These are phyloP conservation scores for Venturia effusa DNA, from an alignment of 2,329 filamentous ascomycete genomes.

Conservation along the genomic window DNA sequence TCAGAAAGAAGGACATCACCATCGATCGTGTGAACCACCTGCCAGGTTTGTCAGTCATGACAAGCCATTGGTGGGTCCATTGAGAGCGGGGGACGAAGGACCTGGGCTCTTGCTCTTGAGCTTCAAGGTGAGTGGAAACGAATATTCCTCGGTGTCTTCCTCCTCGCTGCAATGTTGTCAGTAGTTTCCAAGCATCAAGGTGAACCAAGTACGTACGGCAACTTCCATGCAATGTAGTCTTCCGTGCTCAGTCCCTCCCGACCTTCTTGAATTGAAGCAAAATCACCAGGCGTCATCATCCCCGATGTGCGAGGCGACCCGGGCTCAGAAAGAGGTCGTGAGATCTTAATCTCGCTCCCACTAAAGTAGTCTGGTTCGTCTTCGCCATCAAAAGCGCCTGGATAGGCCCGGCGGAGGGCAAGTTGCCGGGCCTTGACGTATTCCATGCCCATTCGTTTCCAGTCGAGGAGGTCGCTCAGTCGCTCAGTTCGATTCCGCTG, in stretches of 20 bases:
- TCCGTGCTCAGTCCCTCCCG: slow-evolving; percentile 88
- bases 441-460: slow-evolving; percentile 99
- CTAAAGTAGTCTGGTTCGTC: slow-evolving; percentile 87
- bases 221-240: slow-evolving; percentile 96
- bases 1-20: background rate
- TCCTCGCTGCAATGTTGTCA: slow-evolving; percentile 56
- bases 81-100: slow-evolving; percentile 10
- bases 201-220: slow-evolving; percentile 58
- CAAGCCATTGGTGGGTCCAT: slow-evolving; percentile 10
- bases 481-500: slow-evolving; percentile 95
- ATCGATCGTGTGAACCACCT: background rate
- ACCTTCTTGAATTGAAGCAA: slow-evolving; percentile 90
- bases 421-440: slow-evolving; percentile 96
- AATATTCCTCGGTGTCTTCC: slow-evolving; percentile 75
- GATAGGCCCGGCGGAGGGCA: slow-evolving; percentile 84
- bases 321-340: slow-evolving; percentile 83
- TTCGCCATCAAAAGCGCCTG: slow-evolving; percentile 64
- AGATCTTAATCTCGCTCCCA: slow-evolving; percentile 89
- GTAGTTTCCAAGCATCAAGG: slow-evolving; percentile 12
- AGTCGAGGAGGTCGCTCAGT: slow-evolving; percentile 87
- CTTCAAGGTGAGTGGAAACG: slow-evolving; percentile 52
- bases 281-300: slow-evolving; percentile 99
- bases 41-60: background rate
- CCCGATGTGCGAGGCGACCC: slow-evolving; percentile 86
- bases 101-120: slow-evolving; percentile 27